Evolutionary conservation across 352 stramenopile genomes (phyloP).

Genomic region (Blastocystis sp.): DNA sequence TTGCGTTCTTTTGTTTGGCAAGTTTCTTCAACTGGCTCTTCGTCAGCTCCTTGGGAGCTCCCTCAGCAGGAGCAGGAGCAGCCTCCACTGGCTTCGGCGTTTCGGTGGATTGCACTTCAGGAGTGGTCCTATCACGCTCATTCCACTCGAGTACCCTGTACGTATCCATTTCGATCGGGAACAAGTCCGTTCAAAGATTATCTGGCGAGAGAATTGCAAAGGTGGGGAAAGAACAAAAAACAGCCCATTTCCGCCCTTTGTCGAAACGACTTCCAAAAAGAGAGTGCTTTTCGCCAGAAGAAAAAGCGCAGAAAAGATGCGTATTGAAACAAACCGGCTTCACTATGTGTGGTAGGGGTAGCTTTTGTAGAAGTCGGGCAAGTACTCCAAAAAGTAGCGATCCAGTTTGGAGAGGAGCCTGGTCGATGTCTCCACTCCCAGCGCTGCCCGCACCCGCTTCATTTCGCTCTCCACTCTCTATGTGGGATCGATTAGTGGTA

Average conservation of each 20-base stretch:
- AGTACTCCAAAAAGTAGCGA: constrained; percentile 50
- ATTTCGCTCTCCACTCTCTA: constrained; percentile 42
- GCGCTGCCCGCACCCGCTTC: not conserved
- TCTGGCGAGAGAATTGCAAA: not conserved
- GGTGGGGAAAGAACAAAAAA: not conserved
- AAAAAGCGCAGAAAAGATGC: not conserved
- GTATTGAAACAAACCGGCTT: not conserved
- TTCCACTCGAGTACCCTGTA: not conserved
- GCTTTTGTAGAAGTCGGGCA: constrained; percentile 48
- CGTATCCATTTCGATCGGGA: constrained; percentile 21
- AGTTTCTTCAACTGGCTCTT: constrained; percentile 94
- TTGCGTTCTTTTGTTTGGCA: constrained; percentile 80
- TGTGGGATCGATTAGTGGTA: not conserved
- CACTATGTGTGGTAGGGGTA: constrained; percentile 49
- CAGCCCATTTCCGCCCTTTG: not conserved
- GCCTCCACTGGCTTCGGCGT: constrained; percentile 1
- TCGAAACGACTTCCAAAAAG: not conserved
- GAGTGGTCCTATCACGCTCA: not conserved
- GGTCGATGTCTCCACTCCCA: constrained; percentile 27
- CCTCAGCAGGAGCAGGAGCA: constrained; percentile 3
- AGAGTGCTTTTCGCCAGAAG: not conserved
- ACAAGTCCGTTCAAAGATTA: not conserved
- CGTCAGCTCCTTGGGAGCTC: constrained; percentile 78
- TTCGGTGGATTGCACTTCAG: not conserved
- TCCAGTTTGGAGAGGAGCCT: constrained; percentile 50